phyloP scores from a whole-genome alignment of 192 early-diverging fungal species.

The Chytriomyces sp. region DNA sequence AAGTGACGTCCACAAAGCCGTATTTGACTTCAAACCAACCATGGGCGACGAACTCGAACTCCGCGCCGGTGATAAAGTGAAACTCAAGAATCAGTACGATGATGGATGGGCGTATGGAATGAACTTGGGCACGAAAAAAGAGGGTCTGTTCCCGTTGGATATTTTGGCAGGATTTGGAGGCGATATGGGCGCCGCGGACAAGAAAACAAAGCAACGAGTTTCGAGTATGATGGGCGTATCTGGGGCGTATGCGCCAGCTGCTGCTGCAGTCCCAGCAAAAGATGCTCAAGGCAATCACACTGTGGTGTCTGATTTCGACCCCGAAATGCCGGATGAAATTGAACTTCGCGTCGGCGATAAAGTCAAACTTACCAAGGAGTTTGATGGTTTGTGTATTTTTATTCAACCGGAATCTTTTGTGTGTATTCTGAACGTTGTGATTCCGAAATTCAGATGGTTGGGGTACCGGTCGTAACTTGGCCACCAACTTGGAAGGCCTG shows the following conservation, averaged over 20 bases:
- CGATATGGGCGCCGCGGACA: neutral
- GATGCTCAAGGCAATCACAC: neutral
- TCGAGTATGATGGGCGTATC: neutral
- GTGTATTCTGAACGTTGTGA: too few species aligned
- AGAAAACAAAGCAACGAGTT: neutral
- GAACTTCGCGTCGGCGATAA: constrained; percentile 20
- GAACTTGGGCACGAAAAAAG: constrained; percentile 2
- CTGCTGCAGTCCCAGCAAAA: neutral
- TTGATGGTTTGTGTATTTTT: neutral
- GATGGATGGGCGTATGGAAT: constrained; percentile 19
- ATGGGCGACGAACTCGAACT: constrained; percentile 29
- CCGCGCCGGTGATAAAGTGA: constrained; percentile 12
- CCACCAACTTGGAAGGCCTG: constrained; percentile 49
- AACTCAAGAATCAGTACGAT: constrained; percentile 13
- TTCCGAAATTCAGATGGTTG: constrained; percentile 46
- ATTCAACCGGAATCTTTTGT: neutral
- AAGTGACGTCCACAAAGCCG: neutral
- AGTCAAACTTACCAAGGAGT: neutral
- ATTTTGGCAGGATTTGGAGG: neutral
- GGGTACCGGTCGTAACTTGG: constrained; percentile 56
- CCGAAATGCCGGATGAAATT: constrained; percentile 22
- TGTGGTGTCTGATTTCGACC: constrained; percentile 6
- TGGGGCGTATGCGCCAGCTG: neutral
- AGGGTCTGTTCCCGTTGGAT: constrained; percentile 4
- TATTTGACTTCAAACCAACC: constrained; percentile 11